Base-by-base conservation (phyloP, 257 asterid species). In the Agastache rugosa region DNA sequence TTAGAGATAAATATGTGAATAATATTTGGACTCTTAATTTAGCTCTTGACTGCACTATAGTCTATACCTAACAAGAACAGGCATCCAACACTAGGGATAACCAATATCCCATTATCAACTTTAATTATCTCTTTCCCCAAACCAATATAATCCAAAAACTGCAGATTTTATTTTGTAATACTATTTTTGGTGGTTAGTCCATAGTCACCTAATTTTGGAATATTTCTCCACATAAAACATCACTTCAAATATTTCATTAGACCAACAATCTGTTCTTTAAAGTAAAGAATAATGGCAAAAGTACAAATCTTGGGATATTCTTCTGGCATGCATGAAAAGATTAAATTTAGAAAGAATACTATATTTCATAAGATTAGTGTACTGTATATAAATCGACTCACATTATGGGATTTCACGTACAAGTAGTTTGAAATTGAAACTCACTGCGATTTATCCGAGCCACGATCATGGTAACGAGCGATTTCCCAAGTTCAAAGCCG, bases 241-340 rank as follows among this genome's bases (percentile, higher is more conserved):
- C 19, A 44, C 55, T 39, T 47, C 41, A 76, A 25, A 4, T 27
- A 19, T 69, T 71, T 39, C 9, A 7, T 6, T 12, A 39, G 72
- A 61, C 61, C 51, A 42, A 23, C 51, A 19, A 25, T 25, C 39
- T 31, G 69, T 42, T 44, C 42, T 19, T 51, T 8, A 23, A 25
- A 11, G 51, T 20, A 8, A 17, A 53, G 15, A 22, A 67, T 25
- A 42, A 31, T 35, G 74, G 63, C 23, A 29, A 80, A 53, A 73
- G 14, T 53, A 81, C 79, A 73, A 72, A 62, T 54, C 1, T 44
- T 11, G 71, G 84, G 44, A 77, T 80, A 41, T 59, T n/a, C 12
- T 31, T 8, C 11, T 14, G 44, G 71, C 6, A 50, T 4, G 51
- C 44, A 39, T 50, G 54, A 17, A 10, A 19, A 61, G 12, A 11